These are phyloP conservation scores for Musa balbisiana DNA, from an alignment of 202 grass and related monocot genomes.

Conservation along the genomic window DNA sequence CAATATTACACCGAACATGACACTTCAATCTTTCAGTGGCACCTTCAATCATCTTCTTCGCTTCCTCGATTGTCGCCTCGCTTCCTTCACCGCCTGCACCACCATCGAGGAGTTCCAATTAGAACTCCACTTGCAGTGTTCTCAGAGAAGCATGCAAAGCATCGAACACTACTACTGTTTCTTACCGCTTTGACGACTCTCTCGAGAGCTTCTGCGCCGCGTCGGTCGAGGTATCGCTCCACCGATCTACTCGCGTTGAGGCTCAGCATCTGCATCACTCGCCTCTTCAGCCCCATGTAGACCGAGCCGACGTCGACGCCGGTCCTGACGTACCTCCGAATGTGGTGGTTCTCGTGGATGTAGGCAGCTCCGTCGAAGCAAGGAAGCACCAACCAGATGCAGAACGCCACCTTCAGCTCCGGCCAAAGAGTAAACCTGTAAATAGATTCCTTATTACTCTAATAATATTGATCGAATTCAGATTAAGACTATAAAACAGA, in stretches of 20 bases:
- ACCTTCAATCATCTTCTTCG: too few relatives aligned
- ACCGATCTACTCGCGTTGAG: slow-evolving; percentile 82
- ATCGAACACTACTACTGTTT: background rate
- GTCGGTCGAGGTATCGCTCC: slow-evolving; percentile 61
- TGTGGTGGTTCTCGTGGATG: slow-evolving; percentile 74
- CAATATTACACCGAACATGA: too few relatives aligned
- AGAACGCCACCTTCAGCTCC: slow-evolving; percentile 85
- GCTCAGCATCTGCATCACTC: slow-evolving; percentile 80
- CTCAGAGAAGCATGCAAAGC: background rate
- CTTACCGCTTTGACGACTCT: slow-evolving; percentile 77
- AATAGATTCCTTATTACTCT: too few relatives aligned
- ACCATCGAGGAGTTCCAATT: background rate
- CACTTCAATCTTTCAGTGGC: too few relatives aligned
- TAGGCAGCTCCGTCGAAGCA: slow-evolving; percentile 96
- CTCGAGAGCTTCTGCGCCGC: slow-evolving; percentile 63
- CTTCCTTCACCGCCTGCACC: slow-evolving; percentile 22
- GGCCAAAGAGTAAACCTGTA: slow-evolving; percentile 77
- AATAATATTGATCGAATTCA: too few relatives aligned
- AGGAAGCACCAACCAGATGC: slow-evolving; percentile 91
- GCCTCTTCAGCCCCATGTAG: slow-evolving; percentile 51
- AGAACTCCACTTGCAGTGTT: background rate
- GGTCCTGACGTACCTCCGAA: slow-evolving; percentile 61
- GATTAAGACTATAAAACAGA: too few relatives aligned
- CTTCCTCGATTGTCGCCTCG: background rate
- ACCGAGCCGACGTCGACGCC: too few relatives aligned